Percentiles rank a stretch among this genome's conserved stretches.
These are phyloP conservation scores for Orbilia quercus DNA, from an alignment of 2,329 filamentous ascomycete genomes.

Conservation along the genomic window DNA sequence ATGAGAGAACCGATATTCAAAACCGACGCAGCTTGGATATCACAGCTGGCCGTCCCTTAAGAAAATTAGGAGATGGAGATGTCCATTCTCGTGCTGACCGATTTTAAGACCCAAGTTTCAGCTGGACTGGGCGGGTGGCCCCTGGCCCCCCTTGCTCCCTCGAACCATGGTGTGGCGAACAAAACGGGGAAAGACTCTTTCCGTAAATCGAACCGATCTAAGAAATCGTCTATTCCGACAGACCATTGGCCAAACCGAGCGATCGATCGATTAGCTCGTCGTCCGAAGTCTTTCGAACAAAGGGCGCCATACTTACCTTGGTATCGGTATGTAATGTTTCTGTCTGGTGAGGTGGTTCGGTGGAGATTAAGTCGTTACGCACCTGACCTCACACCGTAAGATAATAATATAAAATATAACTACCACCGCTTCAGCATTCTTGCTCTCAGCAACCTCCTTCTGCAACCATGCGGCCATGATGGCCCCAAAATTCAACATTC, in stretches of 20 bases:
- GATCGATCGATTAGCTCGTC: too few species aligned
- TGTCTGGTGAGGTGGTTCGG: background rate
- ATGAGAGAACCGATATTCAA: too few species aligned
- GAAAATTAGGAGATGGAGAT: too few species aligned
- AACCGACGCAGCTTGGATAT: too few species aligned
- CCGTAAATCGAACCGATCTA: too few species aligned
- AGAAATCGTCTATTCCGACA: too few species aligned
- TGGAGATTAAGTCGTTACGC: background rate
- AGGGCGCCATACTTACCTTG: background rate
- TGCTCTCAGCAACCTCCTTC: background rate
- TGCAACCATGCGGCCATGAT: slow-evolving; percentile 9
- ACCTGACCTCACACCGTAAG: background rate
- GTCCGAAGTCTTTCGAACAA: background rate
- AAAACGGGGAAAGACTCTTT: too few species aligned
- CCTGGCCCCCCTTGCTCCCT: too few species aligned
- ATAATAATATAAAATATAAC: too few species aligned
- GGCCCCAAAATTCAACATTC: slow-evolving; percentile 26
- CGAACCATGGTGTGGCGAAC: too few species aligned
- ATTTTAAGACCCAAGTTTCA: slow-evolving; percentile 27
- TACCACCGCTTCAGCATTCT: background rate
- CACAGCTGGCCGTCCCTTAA: too few species aligned
- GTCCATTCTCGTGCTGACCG: slow-evolving; percentile 11
- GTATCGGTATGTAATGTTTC: background rate
- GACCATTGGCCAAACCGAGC: too few species aligned
- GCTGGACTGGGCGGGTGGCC: slow-evolving; percentile 12